Percentiles rank a stretch among this genome's conserved stretches.
Evolutionary conservation across 2,329 filamentous ascomycete genomes (phyloP).

Genomic region (Neophaeococcomyces aloes): DNA sequence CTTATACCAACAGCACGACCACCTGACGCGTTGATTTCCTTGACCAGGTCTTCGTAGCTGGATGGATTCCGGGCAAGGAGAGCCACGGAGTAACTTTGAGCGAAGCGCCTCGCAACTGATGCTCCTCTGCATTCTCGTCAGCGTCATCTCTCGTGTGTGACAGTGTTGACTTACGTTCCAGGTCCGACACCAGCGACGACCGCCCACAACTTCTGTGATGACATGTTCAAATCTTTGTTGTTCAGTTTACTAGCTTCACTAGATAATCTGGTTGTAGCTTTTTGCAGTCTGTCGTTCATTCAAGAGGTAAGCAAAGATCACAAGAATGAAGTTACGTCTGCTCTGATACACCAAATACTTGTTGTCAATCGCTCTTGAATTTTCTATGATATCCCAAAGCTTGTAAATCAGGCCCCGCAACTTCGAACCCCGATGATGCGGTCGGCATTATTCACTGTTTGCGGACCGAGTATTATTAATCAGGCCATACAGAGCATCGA

Average conservation of each 20-base stretch:
- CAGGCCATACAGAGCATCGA: no score
- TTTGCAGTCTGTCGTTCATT: not conserved
- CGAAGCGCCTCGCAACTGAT: constrained; percentile 50
- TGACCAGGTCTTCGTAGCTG: constrained; percentile 45
- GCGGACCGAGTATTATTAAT: not conserved
- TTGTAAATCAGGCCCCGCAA: constrained; percentile 6
- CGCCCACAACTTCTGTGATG: constrained; percentile 31
- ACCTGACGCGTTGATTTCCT: constrained; percentile 49
- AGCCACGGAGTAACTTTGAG: constrained; percentile 47
- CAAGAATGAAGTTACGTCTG: no score
- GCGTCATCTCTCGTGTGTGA: not conserved
- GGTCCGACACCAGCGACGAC: constrained; percentile 39
- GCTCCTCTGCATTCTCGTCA: constrained; percentile 36
- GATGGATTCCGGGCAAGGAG: constrained; percentile 49
- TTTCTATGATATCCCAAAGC: not conserved
- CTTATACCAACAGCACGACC: constrained; percentile 52
- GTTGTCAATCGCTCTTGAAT: no score
- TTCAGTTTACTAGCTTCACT: constrained; percentile 9
- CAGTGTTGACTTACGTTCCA: constrained; percentile 27
- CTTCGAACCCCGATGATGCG: constrained; percentile 1
- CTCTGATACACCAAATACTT: no score
- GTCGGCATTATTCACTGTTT: constrained; percentile 2
- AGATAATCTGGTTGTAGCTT: constrained; percentile 10
- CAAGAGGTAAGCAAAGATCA: not conserved
- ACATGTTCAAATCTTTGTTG: constrained; percentile 11